Percentiles rank a stretch among this genome's conserved stretches.
Evolutionary conservation across 768 basidiomycete genomes (phyloP).

Genomic region (Serendipita sp.): DNA sequence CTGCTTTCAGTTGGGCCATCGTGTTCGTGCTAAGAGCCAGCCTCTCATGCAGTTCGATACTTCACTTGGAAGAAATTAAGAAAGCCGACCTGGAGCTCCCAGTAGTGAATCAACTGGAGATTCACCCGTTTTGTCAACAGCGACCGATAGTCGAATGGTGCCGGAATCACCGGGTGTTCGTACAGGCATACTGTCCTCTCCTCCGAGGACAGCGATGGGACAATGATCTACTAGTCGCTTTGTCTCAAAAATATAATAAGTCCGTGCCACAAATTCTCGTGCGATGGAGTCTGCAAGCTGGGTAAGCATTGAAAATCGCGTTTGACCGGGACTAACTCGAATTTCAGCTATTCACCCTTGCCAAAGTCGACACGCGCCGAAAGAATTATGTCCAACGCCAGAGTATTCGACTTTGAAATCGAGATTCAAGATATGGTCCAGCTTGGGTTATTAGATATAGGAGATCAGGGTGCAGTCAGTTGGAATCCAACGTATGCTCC

Average conservation of each 20-base stretch:
- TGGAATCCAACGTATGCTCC: slow-evolving; percentile 66
- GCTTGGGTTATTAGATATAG: slow-evolving; percentile 57
- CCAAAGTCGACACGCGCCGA: slow-evolving; percentile 61
- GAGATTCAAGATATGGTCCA: slow-evolving; percentile 42
- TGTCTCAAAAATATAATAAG: slow-evolving; percentile 46
- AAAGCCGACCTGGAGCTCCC: slow-evolving; percentile 47
- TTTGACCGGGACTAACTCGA: background rate
- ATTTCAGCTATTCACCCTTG: slow-evolving; percentile 48
- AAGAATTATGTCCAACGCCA: slow-evolving; percentile 57
- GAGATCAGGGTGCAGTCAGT: slow-evolving; percentile 52
- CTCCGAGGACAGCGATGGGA: slow-evolving; percentile 38
- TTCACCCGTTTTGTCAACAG: slow-evolving; percentile 76
- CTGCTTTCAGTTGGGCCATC: background rate
- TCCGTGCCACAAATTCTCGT: slow-evolving; percentile 68
- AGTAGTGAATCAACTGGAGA: slow-evolving; percentile 71
- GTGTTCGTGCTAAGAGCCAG: background rate
- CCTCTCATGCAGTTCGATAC: slow-evolving; percentile 34
- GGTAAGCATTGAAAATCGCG: slow-evolving; percentile 27
- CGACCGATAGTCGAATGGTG: slow-evolving; percentile 64
- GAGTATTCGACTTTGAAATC: slow-evolving; percentile 65
- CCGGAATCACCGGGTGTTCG: slow-evolving; percentile 36
- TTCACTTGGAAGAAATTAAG: slow-evolving; percentile 61
- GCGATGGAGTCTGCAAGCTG: slow-evolving; percentile 80
- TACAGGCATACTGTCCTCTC: slow-evolving; percentile 68
- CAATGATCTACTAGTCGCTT: slow-evolving; percentile 33